Percentiles rank a stretch among this genome's conserved stretches.
phyloP scores from a whole-genome alignment of 2,329 filamentous ascomycete genomes.

The Mycogone perniciosa region DNA sequence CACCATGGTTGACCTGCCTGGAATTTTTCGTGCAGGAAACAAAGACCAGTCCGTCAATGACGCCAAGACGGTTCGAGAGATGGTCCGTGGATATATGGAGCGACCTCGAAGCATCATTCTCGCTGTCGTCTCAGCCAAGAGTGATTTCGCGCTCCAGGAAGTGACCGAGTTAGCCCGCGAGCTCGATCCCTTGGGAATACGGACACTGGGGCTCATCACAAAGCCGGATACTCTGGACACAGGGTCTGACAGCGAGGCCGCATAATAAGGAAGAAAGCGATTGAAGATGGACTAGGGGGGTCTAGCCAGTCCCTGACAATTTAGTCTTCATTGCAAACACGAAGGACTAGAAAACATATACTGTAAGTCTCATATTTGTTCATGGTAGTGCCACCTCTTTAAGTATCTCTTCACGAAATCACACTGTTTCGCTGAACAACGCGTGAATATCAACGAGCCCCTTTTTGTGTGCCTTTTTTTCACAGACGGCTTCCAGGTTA shows the following conservation, averaged over 20 bases:
- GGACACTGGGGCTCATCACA: constrained; percentile 16
- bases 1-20: constrained; percentile 43
- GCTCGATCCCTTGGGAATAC: background rate
- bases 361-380: too few relatives aligned
- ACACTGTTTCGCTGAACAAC: too few relatives aligned
- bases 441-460: too few relatives aligned
- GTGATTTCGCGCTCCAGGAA: constrained; percentile 24
- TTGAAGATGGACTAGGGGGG: constrained; percentile 9
- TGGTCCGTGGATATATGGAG: constrained; percentile 36
- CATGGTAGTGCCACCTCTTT: too few relatives aligned
- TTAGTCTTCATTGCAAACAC: background rate
- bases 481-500: background rate
- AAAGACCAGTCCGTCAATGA: constrained; percentile 29
- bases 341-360: background rate
- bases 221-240: constrained; percentile 13
- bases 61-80: constrained; percentile 26
- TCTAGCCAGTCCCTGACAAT: background rate
- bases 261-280: constrained; percentile 11
- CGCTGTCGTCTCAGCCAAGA: constrained; percentile 35
- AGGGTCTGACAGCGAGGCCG: constrained; percentile 9
- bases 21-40: constrained; percentile 33
- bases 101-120: constrained; percentile 39
- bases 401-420: too few relatives aligned
- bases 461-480: background rate
- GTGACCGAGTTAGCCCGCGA: background rate